Percentiles rank a stretch among this genome's conserved stretches.
These are phyloP conservation scores for Rhizopogon sp. DNA, from an alignment of 768 basidiomycete genomes.

Conservation along the genomic window DNA sequence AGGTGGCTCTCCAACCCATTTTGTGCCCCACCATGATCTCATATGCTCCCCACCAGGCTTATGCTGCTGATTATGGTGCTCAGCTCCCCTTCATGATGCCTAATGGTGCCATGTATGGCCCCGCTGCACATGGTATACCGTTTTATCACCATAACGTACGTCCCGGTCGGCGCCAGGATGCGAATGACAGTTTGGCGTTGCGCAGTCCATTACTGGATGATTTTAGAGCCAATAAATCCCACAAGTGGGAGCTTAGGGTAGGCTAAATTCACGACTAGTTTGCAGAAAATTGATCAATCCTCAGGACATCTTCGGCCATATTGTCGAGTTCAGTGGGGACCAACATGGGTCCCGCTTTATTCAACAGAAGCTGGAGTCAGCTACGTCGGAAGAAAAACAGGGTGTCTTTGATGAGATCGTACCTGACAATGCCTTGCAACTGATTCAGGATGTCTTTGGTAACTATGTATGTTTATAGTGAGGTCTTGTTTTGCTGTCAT, in stretches of 20 bases:
- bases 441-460: slow-evolving; percentile 92
- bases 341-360: slow-evolving; percentile 99
- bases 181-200: slow-evolving; percentile 32
- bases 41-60: slow-evolving; percentile 33
- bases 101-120: slow-evolving; percentile 42
- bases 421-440: slow-evolving; percentile 63
- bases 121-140: slow-evolving; percentile 28
- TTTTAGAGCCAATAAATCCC: slow-evolving; percentile 74
- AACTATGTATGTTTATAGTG: slow-evolving; percentile 68
- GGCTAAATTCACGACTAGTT: slow-evolving; percentile 14
- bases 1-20: slow-evolving; percentile 36
- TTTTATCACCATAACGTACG: slow-evolving; percentile 37
- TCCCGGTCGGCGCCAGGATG: slow-evolving; percentile 41
- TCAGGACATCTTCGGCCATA: slow-evolving; percentile 81
- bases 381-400: slow-evolving; percentile 75
- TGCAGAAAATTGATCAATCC: slow-evolving; percentile 1
- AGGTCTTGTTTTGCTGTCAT: background rate
- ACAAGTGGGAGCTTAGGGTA: slow-evolving; percentile 81
- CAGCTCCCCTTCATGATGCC: slow-evolving; percentile 43
- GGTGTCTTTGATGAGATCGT: slow-evolving; percentile 84
- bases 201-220: slow-evolving; percentile 80
- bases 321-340: slow-evolving; percentile 91
- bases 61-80: slow-evolving; percentile 43
- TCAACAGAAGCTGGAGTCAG: slow-evolving; percentile 77
- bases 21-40: slow-evolving; percentile 39